Conservation (phyloP, 2,329 filamentous ascomycete genomes). For the Alternaria atra region DNA sequence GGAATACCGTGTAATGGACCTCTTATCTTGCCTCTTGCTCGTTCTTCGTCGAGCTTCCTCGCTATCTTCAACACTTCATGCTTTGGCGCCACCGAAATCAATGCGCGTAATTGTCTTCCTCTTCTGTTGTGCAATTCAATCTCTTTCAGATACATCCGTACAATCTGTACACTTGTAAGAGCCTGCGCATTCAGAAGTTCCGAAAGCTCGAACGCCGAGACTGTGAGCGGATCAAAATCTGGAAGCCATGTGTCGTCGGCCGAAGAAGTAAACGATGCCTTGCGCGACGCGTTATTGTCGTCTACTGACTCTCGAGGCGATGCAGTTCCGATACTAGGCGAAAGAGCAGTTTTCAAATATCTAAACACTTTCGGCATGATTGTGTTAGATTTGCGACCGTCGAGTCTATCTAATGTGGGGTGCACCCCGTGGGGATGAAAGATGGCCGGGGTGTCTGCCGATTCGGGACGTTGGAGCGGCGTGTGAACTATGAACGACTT, state of each 20-base stretch:
- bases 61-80: slow-evolving; percentile 50
- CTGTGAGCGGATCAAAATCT: slow-evolving; percentile 46
- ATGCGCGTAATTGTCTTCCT: slow-evolving; percentile 47
- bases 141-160: slow-evolving; percentile 45
- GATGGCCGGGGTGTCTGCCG: neutral
- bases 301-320: slow-evolving; percentile 29
- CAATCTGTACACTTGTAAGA: slow-evolving; percentile 48
- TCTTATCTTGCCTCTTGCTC: slow-evolving; percentile 46
- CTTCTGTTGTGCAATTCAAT: slow-evolving; percentile 49
- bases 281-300: slow-evolving; percentile 28
- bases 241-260: slow-evolving; percentile 33
- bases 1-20: slow-evolving; percentile 56
- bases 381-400: slow-evolving; percentile 6
- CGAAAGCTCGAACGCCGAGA: slow-evolving; percentile 44
- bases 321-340: slow-evolving; percentile 37
- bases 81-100: slow-evolving; percentile 52
- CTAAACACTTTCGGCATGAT: slow-evolving; percentile 38
- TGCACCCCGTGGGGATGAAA: neutral
- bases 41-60: slow-evolving; percentile 52
- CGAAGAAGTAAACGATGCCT: slow-evolving; percentile 41
- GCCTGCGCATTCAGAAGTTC: slow-evolving; percentile 41
- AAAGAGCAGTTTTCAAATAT: slow-evolving; percentile 38
- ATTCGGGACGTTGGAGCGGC: slow-evolving; percentile 4
- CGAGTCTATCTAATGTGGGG: slow-evolving; percentile 3
- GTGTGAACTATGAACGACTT: neutral